These are phyloP conservation scores for Pachysolen tannophilus DNA, from an alignment of 805 yeast species.

Conservation along the genomic window DNA sequence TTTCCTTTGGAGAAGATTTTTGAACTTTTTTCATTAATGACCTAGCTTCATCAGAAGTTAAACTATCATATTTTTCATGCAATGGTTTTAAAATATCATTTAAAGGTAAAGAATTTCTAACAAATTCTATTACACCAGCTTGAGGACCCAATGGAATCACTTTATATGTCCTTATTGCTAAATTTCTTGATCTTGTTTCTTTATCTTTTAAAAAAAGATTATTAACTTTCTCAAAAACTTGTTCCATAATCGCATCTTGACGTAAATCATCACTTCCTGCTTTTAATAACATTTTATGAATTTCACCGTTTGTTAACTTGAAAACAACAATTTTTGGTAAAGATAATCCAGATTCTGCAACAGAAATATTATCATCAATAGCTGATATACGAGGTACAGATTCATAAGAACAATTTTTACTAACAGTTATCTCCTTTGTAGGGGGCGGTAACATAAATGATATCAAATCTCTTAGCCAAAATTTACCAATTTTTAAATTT, in stretches of 20 bases:
- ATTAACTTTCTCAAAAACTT: conserved; percentile 86
- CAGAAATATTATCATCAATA: conserved; percentile 37
- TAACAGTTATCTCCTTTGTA: conserved; percentile 38
- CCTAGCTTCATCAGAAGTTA: conserved; percentile 53
- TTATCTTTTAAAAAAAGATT: conserved; percentile 47
- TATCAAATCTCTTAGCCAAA: conserved; percentile 52
- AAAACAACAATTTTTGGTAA: conserved; percentile 73
- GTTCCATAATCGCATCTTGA: conserved; percentile 97
- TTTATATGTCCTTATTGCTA: conserved; percentile 73
- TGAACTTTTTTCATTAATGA: conserved; percentile 54
- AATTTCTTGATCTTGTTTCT: conserved; percentile 45
- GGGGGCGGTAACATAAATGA: conserved; percentile 56
- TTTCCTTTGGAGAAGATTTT: conserved; percentile 29
- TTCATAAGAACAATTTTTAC: conserved; percentile 34
- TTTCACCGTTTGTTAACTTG: conserved; percentile 46
- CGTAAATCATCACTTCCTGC: conserved; percentile 87
- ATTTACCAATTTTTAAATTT: conserved; percentile 34
- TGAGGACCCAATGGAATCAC: conserved; percentile 86
- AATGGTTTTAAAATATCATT: conserved; percentile 58
- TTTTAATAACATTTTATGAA: conserved; percentile 59
- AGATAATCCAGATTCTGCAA: conserved; percentile 83
- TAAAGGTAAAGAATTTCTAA: conserved; percentile 63
- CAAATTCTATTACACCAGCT: conserved; percentile 88
- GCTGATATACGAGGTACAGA: conserved; percentile 36
- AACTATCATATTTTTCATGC: conserved; percentile 43